Base-by-base conservation (phyloP, 2,329 filamentous ascomycete genomes). In the Mollisia scopiformis region DNA sequence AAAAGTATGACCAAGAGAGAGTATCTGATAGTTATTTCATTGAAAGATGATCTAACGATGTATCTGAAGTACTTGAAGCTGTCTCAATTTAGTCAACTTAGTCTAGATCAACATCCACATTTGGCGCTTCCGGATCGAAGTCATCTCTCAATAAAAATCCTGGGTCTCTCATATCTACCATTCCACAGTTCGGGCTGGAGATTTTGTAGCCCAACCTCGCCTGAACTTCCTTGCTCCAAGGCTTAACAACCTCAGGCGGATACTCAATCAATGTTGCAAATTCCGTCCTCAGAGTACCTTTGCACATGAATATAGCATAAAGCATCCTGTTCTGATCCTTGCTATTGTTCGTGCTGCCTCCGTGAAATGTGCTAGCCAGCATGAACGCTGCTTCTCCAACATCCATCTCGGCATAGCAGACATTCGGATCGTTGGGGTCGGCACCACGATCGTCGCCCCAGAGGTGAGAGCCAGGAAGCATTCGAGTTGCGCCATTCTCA, bases 381-480 rank as follows among this genome's bases (percentile, higher is more conserved):
- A 67, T 65, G 57, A 63, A 65, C 6, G 61, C 57, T 3, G 62
- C 65, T 41, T 63, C 59, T 1, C 65, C 65, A 35, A 63, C 56
- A 10, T 61, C 59, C 50, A 64, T 62, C 33, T 62, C 61, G 6
- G 63, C 63, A 55, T 64, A 61, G n/a, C 57, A 50, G 6, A 57
- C 37, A 2, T 63, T 35, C 7, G 39, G 46, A 25, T 51, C 55
- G 6, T 62, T 57, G 11, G 61, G 56, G 31, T 61, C 58, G 1
- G 65, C 61, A 6, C 62, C 59, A 16, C 54, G 37, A n/a, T 63
- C 61, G 55, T 63, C 59, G 1, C 61, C 65, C 65, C 65, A 66
- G 49, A 65, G 60, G 54, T 66, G 63, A 11, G 60, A 63, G 11
- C 65, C 65, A 13, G 65, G 65, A 35, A 66, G 56, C 31, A 66